Conservation (phyloP, 78 protist species). For the Dictyostelium discoideum region DNA sequence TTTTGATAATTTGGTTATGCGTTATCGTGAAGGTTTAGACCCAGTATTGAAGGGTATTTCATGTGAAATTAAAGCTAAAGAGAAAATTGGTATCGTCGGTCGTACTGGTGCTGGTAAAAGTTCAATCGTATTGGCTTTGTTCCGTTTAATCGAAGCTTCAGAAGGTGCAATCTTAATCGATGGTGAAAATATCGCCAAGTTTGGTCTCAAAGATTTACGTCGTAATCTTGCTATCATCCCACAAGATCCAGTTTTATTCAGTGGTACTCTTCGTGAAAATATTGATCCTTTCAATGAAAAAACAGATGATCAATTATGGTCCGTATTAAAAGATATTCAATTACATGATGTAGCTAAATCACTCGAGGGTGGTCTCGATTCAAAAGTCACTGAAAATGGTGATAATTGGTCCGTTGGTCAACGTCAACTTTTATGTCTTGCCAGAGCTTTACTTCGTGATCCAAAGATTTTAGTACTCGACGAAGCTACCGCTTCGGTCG, state of each 20-base stretch:
- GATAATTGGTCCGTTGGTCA: slow-evolving; percentile 96
- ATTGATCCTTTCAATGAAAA: slow-evolving; percentile 91
- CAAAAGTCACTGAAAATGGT: slow-evolving; percentile 82
- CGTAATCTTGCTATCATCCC: slow-evolving; percentile 93
- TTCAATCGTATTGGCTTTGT: slow-evolving; percentile 77
- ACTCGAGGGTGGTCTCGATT: slow-evolving; percentile 51
- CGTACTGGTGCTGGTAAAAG: slow-evolving; percentile 94
- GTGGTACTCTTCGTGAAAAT: slow-evolving; percentile 91
- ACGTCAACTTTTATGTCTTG: slow-evolving; percentile 95
- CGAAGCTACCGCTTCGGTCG: slow-evolving; percentile 96
- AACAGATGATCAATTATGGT: slow-evolving; percentile 86
- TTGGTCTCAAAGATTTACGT: slow-evolving; percentile 87
- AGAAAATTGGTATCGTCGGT: slow-evolving; percentile 95
- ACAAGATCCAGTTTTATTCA: slow-evolving; percentile 93
- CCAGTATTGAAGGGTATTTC: slow-evolving; percentile 81
- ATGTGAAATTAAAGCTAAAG: slow-evolving; percentile 76
- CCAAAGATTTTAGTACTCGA: slow-evolving; percentile 86
- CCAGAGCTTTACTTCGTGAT: slow-evolving; percentile 89
- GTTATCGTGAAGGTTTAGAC: slow-evolving; percentile 92
- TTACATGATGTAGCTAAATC: slow-evolving; percentile 31
- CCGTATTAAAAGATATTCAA: slow-evolving; percentile 79
- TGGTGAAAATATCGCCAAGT: slow-evolving; percentile 80
- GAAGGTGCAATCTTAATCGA: slow-evolving; percentile 78
- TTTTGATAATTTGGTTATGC: slow-evolving; percentile 73
- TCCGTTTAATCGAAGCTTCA: slow-evolving; percentile 77